Evolutionary conservation across 345 rosid species (phyloP).

Genomic region (Camelina neglecta): DNA sequence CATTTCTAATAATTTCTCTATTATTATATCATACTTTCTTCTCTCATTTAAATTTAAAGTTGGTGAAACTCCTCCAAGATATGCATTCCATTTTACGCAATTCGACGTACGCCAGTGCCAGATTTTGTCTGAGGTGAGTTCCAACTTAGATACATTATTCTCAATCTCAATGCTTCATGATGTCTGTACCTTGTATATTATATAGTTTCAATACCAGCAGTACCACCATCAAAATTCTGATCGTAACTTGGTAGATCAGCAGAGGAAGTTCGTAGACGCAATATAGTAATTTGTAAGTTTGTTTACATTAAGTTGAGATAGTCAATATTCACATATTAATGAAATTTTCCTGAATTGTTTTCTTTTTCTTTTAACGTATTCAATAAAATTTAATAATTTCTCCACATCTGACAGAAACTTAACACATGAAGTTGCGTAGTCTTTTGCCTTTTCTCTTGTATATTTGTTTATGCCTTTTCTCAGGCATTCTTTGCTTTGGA

Average conservation of each 20-base stretch:
- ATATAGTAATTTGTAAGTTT: conserved; percentile 14
- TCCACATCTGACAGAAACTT: conserved; percentile 5
- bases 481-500: conserved; percentile 15
- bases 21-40: neutral
- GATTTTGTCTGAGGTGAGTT: conserved; percentile 23
- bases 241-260: neutral
- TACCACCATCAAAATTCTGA: neutral
- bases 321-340: neutral
- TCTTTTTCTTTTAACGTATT: neutral
- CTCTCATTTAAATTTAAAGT: neutral
- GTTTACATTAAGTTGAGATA: neutral
- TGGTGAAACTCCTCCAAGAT: conserved; percentile 24
- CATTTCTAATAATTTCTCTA: too few relatives aligned
- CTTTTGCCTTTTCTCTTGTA: conserved; percentile 17
- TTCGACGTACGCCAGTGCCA: neutral
- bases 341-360: neutral
- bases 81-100: conserved; percentile 12
- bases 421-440: conserved; percentile 15
- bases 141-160: conserved; percentile 26
- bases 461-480: conserved; percentile 4
- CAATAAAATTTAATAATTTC: neutral
- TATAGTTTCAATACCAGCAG: neutral
- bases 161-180: conserved; percentile 16
- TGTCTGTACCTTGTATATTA: neutral
- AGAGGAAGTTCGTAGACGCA: neutral